phyloP scores from a whole-genome alignment of 2,329 filamentous ascomycete genomes.

The Botrytis tulipae region DNA sequence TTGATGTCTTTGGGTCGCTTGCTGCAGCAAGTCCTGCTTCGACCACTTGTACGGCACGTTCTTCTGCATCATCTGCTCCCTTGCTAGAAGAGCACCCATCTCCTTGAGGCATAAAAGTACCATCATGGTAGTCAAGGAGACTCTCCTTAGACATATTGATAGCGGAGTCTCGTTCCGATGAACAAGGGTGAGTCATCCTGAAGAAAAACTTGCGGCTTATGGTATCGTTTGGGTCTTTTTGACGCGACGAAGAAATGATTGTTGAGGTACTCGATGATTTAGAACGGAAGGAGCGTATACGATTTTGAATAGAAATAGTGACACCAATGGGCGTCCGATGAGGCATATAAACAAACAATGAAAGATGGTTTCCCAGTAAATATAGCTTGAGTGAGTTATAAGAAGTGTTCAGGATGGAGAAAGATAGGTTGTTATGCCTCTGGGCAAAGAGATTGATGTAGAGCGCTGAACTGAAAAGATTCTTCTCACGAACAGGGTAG shows the following conservation, averaged over 20 bases:
- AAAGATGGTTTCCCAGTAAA: constrained; percentile 2
- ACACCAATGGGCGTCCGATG: constrained; percentile 22
- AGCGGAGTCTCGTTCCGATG: neutral
- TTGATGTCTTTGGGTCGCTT: constrained; percentile 20
- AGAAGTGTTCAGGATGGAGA: neutral
- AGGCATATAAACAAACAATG: constrained; percentile 7
- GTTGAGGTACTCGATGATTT: constrained; percentile 19
- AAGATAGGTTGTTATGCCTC: neutral
- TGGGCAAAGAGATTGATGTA: neutral
- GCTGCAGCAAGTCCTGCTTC: constrained; percentile 13
- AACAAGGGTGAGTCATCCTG: constrained; percentile 13
- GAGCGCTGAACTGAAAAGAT: constrained; percentile 5
- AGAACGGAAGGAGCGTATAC: constrained; percentile 36
- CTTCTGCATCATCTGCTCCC: constrained; percentile 15
- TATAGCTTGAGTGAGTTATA: neutral
- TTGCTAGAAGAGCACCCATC: constrained; percentile 22
- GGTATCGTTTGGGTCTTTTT: constrained; percentile 6
- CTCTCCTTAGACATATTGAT: neutral
- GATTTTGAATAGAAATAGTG: constrained; percentile 32
- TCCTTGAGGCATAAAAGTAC: constrained; percentile 16
- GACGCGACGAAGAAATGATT: neutral
- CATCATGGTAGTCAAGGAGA: constrained; percentile 7
- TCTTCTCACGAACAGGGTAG: neutral
- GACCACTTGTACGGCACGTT: neutral
- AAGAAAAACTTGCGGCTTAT: neutral